Base-by-base conservation (phyloP, 805 yeast species). In the Candida vartiovaarae region DNA sequence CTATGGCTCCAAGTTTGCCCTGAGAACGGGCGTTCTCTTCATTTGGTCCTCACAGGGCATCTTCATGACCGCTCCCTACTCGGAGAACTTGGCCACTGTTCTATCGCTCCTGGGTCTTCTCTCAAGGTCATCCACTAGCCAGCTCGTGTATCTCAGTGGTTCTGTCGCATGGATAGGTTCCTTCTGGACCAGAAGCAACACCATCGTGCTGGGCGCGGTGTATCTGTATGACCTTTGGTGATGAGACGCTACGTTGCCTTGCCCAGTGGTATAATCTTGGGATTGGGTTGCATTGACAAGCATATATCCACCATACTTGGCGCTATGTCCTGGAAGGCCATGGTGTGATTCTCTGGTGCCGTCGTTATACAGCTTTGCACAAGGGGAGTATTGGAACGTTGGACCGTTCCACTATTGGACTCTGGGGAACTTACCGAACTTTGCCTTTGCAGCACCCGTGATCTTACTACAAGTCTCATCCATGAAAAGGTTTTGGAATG, bases 361-460 rank as follows among this genome's bases (percentile, higher is more conserved):
- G 6, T 74, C 82, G 24, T 67, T 91, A 10, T 80, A 80, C 53
- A 61, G 75, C 3, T 86, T 72, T 60, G 84, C 95, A 6, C 99
- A 93, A 62, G 46, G 64, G 2, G 71, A 78, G 50, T 89, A 91
- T 61, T 93, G 99, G 99, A 75, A 80, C 52, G 74, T 70, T 36
- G 98, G 99, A 0, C 77, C 90, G 41, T 61, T 93, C 44, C 68
- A 64, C 34, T 93, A 93, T 63, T 93, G 96, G 91, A 83, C 93
- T 0, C 46, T 70, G 0, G 79, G 78, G 56, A 91, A 93, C 55
- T 62, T 86, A 6, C 96, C 96, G 8, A 85, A 90, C 61, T 91
- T 93, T 59, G 28, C 80, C 8, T 68, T 93, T 54, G 91, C 85
- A 0, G 44, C 75, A 1, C 98, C 98, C 3, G 77, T 80, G 15